phyloP scores from a whole-genome alignment of 257 asterid genomes.

The Fraxinus quadrangulata region DNA sequence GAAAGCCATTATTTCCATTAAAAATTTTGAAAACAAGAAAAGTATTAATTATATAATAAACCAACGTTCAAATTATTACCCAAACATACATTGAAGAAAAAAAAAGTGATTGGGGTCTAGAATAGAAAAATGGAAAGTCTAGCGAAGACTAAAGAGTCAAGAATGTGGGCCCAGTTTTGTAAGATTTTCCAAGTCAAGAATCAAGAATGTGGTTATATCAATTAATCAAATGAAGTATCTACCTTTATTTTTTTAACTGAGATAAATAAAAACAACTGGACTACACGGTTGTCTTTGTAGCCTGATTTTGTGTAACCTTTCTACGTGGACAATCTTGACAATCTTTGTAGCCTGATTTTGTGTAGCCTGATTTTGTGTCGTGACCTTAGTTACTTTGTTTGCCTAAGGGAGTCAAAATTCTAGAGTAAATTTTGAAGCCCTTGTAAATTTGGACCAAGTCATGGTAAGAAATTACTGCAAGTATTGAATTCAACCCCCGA shows the following conservation, averaged over 20 bases:
- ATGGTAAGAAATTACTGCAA: neutral
- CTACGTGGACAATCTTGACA: neutral
- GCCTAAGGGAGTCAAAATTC: neutral
- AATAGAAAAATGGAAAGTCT: neutral
- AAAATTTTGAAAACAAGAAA: neutral
- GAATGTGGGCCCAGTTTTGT: neutral
- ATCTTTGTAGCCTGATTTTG: no score
- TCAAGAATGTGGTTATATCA: neutral
- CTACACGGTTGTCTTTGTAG: neutral
- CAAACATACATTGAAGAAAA: neutral
- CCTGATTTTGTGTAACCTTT: neutral
- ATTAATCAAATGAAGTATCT: neutral
- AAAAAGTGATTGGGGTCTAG: neutral
- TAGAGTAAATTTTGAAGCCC: neutral
- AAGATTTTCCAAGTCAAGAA: neutral
- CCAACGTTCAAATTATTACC: neutral
- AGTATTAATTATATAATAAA: neutral
- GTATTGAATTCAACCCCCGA: neutral
- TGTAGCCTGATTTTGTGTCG: no score
- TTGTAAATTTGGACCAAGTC: neutral
- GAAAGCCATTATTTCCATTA: neutral
- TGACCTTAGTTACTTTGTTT: neutral
- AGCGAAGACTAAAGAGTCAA: neutral
- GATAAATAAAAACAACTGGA: neutral
- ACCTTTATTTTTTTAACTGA: neutral